phyloP scores from a whole-genome alignment of 78 protist genomes.

The Acrasis kona region DNA sequence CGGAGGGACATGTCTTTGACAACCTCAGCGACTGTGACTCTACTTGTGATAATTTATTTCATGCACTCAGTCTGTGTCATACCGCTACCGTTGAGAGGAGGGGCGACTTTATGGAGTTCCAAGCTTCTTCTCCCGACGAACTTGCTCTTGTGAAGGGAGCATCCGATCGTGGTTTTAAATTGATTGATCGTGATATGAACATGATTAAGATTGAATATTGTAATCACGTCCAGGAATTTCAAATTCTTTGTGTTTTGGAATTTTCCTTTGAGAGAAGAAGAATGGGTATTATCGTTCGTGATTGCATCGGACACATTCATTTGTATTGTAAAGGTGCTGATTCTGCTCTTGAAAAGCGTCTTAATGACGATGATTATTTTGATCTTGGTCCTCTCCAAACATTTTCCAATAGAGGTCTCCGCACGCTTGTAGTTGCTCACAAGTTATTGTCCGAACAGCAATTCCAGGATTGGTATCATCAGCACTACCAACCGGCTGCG shows the following conservation, averaged over 20 bases:
- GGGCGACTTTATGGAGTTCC: constrained; percentile 20
- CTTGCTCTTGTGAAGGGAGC: constrained; percentile 74
- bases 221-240: neutral
- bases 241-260: constrained; percentile 56
- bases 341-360: constrained; percentile 24
- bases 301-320: constrained; percentile 26
- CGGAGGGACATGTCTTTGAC: neutral
- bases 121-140: constrained; percentile 87
- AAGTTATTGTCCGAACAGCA: neutral
- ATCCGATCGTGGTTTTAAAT: constrained; percentile 38
- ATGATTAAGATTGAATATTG: neutral
- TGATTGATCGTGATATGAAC: constrained; percentile 9
- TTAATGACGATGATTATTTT: constrained; percentile 6
- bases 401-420: constrained; percentile 60
- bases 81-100: constrained; percentile 26
- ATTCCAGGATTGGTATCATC: neutral
- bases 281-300: constrained; percentile 71
- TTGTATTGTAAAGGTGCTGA: constrained; percentile 82
- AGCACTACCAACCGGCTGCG: constrained; percentile 24
- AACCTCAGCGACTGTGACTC: constrained; percentile 10
- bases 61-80: constrained; percentile 59
- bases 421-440: constrained; percentile 37
- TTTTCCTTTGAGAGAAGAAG: constrained; percentile 78
- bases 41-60: constrained; percentile 30
- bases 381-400: constrained; percentile 2